These are phyloP conservation scores for Paxillus involutus DNA, from an alignment of 768 basidiomycete species.

Conservation along the genomic window DNA sequence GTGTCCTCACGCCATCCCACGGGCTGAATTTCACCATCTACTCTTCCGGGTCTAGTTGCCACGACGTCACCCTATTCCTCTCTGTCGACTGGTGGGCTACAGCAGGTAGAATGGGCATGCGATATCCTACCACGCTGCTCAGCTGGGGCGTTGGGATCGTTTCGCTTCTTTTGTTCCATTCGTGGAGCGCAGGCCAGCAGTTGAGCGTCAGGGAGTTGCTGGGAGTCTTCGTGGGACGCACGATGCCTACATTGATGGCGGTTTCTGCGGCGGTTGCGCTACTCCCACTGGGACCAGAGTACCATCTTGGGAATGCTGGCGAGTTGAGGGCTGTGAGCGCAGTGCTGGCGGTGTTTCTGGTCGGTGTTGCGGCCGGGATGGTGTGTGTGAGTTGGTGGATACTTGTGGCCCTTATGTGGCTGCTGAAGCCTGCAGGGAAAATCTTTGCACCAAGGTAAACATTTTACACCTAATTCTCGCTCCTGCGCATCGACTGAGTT, in stretches of 20 bases:
- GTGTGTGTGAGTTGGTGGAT: slow-evolving; percentile 62
- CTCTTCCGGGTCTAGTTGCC: slow-evolving; percentile 53
- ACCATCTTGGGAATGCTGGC: slow-evolving; percentile 62
- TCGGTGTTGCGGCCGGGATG: slow-evolving; percentile 63
- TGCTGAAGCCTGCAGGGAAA: slow-evolving; percentile 26
- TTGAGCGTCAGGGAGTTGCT: slow-evolving; percentile 54
- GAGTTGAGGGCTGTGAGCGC: slow-evolving; percentile 38
- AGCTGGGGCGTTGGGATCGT: slow-evolving; percentile 78
- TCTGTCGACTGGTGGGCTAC: slow-evolving; percentile 70
- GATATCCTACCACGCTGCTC: slow-evolving; percentile 73
- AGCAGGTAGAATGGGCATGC: slow-evolving; percentile 64
- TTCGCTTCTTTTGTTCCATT: slow-evolving; percentile 52
- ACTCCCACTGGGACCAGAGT: slow-evolving; percentile 54
- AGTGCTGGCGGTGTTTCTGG: slow-evolving; percentile 53
- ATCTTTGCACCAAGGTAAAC: slow-evolving; percentile 16
- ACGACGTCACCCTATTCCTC: slow-evolving; percentile 43
- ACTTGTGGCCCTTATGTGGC: slow-evolving; percentile 48
- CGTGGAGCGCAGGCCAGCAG: slow-evolving; percentile 40
- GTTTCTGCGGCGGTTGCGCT: slow-evolving; percentile 46
- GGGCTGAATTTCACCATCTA: slow-evolving; percentile 61
- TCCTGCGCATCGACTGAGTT: not conserved
- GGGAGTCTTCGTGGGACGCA: slow-evolving; percentile 36
- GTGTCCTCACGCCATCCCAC: slow-evolving; percentile 33
- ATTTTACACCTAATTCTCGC: not conserved
- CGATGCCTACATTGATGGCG: slow-evolving; percentile 43